These are phyloP conservation scores for Cicer cuneatum DNA, from an alignment of 306 rosid species.

Conservation along the genomic window DNA sequence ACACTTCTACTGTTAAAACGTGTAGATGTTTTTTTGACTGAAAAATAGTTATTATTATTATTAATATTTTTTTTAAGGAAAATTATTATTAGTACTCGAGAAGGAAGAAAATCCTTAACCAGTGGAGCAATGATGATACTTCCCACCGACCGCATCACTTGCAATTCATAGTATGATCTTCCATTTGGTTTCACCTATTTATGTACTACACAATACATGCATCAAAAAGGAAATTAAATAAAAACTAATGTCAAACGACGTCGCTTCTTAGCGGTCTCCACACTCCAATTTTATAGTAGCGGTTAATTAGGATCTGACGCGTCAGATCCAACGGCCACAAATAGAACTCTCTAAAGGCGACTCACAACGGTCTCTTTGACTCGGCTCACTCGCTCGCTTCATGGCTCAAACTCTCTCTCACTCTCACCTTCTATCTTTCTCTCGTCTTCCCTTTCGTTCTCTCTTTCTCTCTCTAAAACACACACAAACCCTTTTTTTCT, in stretches of 20 bases:
- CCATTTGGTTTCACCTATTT: slow-evolving; percentile 27
- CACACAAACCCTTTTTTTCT: slow-evolving; percentile 34
- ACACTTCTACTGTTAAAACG: too few relatives aligned
- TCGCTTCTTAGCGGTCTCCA: background rate
- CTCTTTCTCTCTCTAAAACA: slow-evolving; percentile 20
- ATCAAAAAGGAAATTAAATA: background rate
- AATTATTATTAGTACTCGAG: too few relatives aligned
- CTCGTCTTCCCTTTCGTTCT: slow-evolving; percentile 39
- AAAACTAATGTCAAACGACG: background rate
- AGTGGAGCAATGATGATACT: background rate
- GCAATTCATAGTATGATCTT: background rate
- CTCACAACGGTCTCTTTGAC: slow-evolving; percentile 33
- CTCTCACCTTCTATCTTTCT: slow-evolving; percentile 51
- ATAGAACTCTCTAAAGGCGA: background rate
- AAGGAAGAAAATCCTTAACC: background rate
- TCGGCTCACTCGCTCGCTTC: slow-evolving; percentile 28
- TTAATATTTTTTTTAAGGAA: too few relatives aligned
- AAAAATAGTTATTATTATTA: too few relatives aligned
- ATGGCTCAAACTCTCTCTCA: slow-evolving; percentile 25
- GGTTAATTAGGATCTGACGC: slow-evolving; percentile 34
- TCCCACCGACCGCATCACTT: slow-evolving; percentile 6
- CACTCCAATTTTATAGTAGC: background rate
- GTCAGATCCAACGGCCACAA: slow-evolving; percentile 36
- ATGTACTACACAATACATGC: background rate
- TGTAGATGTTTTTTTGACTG: too few relatives aligned